A percentile compares a stretch with the other conserved stretches of the same genome.
Evolutionary conservation across 2,329 filamentous ascomycete genomes (phyloP).

Genomic region (Sporothrix brasiliensis): DNA sequence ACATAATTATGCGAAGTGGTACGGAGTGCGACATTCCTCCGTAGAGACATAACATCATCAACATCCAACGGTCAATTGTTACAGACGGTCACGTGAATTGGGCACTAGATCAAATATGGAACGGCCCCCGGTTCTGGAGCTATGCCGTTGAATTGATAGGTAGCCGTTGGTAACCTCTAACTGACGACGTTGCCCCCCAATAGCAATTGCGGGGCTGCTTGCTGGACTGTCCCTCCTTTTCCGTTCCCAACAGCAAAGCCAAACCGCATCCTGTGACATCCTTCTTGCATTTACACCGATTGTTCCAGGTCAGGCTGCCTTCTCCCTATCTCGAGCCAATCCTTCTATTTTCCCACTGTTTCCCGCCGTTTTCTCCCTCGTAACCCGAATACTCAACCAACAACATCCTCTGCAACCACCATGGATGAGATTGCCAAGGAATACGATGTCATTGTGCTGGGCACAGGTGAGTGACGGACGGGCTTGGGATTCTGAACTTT

Average conservation of each 20-base stretch:
- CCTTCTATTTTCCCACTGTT: not conserved
- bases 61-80: not conserved
- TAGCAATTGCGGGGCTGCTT: slow-evolving; percentile 32
- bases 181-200: slow-evolving; percentile 27
- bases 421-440: slow-evolving; percentile 99
- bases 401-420: slow-evolving; percentile 41
- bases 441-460: slow-evolving; percentile 98
- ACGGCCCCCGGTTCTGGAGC: slow-evolving; percentile 6
- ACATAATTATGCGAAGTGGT: not conserved
- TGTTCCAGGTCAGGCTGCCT: slow-evolving; percentile 25
- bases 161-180: slow-evolving; percentile 20
- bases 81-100: not conserved
- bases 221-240: slow-evolving; percentile 27
- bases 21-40: no score
- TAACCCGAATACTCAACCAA: not conserved
- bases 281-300: slow-evolving; percentile 29
- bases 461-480: slow-evolving; percentile 72
- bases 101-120: not conserved
- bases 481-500: not conserved
- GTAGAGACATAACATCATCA: not conserved
- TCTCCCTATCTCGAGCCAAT: not conserved
- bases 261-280: slow-evolving; percentile 19
- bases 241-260: slow-evolving; percentile 31
- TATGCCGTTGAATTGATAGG: slow-evolving; percentile 19
- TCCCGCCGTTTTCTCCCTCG: not conserved